Base-by-base conservation (phyloP, 1,139 yeast species). In the Barnettozyma hawaiiensis region DNA sequence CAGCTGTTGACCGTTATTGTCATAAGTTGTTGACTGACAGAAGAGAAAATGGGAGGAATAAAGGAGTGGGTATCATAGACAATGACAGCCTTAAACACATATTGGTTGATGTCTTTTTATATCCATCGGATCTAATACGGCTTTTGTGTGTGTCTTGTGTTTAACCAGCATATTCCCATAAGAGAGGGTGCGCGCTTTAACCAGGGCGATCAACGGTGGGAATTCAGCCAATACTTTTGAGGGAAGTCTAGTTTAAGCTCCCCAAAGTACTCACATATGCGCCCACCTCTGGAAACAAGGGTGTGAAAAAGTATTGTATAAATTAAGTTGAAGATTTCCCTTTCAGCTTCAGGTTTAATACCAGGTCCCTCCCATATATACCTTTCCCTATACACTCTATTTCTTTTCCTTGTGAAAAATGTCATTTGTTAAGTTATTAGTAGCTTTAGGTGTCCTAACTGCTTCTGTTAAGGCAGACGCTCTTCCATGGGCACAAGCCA, bases 401-500 rank as follows among this genome's bases (percentile, higher is more conserved):
- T n/a, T n/a, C n/a, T n/a, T 15, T n/a, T 9, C 6, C 20, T 12
- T 12, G 14, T 20, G 9, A 5, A 26, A 14, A n/a, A 36, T 36
- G 39, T 36, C 39, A 14, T 19, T 36, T 34, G 22, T 31, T 28
- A 36, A 20, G 22, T 36, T 26, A n/a, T 21, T 36, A 22, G 12
- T 36, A 9, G 18, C 39, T n/a, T 6, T 36, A 9, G 39, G 34
- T 28, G 15, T 36, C n/a, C n/a, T 36, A n/a, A 36, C 32, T 20
- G 24, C 24, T 22, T 11, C 26, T 12, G n/a, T 22, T 10, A 23
- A 19, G 8, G 40, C 40, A 11, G 32, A 37, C 7, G 41, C 48
- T 18, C 20, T 46, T 7, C 47, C 48, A 22, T 43, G 48, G 48
- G 48, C 48, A 16, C 15, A 27, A 5, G 48, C 47, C 40, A 39